phyloP scores from a whole-genome alignment of 2,329 filamentous ascomycete species.

The Phialemoniopsis sp. region DNA sequence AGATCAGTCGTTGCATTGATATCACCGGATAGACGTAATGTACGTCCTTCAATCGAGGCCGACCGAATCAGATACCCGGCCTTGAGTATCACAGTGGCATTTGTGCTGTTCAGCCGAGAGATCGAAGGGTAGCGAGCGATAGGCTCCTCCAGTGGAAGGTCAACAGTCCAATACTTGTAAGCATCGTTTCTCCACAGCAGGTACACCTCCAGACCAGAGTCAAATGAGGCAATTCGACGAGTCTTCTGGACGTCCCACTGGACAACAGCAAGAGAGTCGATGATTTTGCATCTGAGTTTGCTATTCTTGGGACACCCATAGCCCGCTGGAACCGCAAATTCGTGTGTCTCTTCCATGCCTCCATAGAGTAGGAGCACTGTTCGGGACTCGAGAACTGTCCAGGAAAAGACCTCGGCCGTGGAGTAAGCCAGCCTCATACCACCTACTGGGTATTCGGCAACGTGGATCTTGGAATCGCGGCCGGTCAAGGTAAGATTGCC shows the following conservation, averaged over 20 bases:
- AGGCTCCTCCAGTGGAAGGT: neutral
- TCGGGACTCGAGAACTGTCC: slow-evolving; percentile 58
- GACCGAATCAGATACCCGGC: slow-evolving; percentile 9
- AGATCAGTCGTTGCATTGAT: slow-evolving; percentile 6
- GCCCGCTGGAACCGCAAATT: too few relatives aligned
- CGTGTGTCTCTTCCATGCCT: slow-evolving; percentile 57
- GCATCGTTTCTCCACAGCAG: slow-evolving; percentile 1
- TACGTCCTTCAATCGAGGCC: slow-evolving; percentile 1
- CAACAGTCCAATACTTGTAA: slow-evolving; percentile 1
- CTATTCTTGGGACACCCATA: slow-evolving; percentile 54
- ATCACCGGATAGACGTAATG: slow-evolving; percentile 7
- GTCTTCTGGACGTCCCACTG: too few relatives aligned
- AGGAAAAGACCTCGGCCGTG: slow-evolving; percentile 66
- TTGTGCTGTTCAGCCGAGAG: too few relatives aligned
- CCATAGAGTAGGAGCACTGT: slow-evolving; percentile 63
- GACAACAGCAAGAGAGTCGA: too few relatives aligned
- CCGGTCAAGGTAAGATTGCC: slow-evolving; percentile 54
- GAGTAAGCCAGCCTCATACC: slow-evolving; percentile 61
- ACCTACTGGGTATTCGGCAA: slow-evolving; percentile 62
- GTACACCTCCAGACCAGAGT: neutral
- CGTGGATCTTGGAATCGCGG: slow-evolving; percentile 63
- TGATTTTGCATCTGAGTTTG: too few relatives aligned
- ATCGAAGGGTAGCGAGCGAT: neutral
- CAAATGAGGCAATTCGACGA: too few relatives aligned
- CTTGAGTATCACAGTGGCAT: neutral